Conservation (phyloP, 2,329 filamentous ascomycete genomes). For the Beauveria sp. region DNA sequence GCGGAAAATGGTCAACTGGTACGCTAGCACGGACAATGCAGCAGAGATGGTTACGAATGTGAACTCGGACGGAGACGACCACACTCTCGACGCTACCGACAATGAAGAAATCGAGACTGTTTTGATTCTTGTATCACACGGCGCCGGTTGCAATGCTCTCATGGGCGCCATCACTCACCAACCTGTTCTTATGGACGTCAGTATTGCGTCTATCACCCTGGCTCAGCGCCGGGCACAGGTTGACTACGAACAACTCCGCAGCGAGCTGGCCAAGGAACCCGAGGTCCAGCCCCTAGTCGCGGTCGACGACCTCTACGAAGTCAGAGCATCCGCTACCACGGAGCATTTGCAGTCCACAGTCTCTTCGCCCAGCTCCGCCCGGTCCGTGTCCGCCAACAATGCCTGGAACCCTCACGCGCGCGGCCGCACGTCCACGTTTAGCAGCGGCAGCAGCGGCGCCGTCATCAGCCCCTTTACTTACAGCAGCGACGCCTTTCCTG, state of each 20-base stretch:
- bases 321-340: conserved; percentile 65
- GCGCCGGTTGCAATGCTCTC: conserved; percentile 90
- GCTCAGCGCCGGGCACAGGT: conserved; percentile 55
- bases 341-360: conserved; percentile 56
- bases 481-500: conserved; percentile 32
- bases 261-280: conserved; percentile 16
- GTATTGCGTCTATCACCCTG: conserved; percentile 86
- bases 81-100: conserved; percentile 24
- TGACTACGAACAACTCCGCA: conserved; percentile 29
- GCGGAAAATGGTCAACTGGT: conserved; percentile 77
- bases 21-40: conserved; percentile 49
- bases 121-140: conserved; percentile 84
- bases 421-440: conserved; percentile 27
- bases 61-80: conserved; percentile 17
- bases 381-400: conserved; percentile 26
- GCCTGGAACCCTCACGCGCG: conserved; percentile 25
- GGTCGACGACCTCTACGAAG: conserved; percentile 60
- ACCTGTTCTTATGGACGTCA: conserved; percentile 83
- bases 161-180: conserved; percentile 89
- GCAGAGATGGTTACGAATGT: conserved; percentile 43
- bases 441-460: conserved; percentile 18
- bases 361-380: conserved; percentile 27
- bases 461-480: conserved; percentile 31
- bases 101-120: conserved; percentile 63
- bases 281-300: conserved; percentile 28